Conservation (phyloP, 2,329 filamentous ascomycete species). For the Laburnicola sp. region DNA sequence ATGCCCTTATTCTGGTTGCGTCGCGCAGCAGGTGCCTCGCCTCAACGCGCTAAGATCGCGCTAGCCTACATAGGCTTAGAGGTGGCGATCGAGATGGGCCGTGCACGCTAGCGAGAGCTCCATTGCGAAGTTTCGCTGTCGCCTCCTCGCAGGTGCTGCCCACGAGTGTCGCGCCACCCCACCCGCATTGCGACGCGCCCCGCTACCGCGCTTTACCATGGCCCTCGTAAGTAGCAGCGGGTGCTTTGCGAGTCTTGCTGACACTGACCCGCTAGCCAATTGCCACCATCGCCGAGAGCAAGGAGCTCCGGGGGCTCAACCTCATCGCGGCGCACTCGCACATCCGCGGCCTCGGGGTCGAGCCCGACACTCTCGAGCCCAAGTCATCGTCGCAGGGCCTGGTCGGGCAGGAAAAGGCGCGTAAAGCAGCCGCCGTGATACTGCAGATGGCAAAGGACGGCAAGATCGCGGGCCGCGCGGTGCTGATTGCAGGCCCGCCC, state of each 20-base stretch:
- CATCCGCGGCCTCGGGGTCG: slow-evolving; percentile 92
- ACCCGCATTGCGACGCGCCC: slow-evolving; percentile 11
- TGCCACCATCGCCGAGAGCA: slow-evolving; percentile 88
- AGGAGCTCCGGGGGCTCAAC: slow-evolving; percentile 94
- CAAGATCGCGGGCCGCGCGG: slow-evolving; percentile 94
- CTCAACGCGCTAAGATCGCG: slow-evolving; percentile 15
- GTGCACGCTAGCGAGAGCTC: slow-evolving; percentile 19
- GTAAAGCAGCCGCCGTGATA: slow-evolving; percentile 94
- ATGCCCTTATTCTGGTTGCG: no score
- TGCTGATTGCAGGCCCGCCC: slow-evolving; percentile 91
- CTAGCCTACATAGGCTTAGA: not conserved
- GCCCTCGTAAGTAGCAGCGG: slow-evolving; percentile 32
- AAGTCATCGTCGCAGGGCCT: slow-evolving; percentile 84
- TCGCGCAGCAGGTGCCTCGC: slow-evolving; percentile 18
- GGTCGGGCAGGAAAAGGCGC: slow-evolving; percentile 93
- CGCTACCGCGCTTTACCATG: slow-evolving; percentile 28
- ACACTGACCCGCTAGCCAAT: slow-evolving; percentile 54
- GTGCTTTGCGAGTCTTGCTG: slow-evolving; percentile 8
- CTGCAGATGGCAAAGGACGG: slow-evolving; percentile 99
- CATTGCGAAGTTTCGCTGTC: slow-evolving; percentile 25
- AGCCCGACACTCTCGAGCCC: slow-evolving; percentile 86
- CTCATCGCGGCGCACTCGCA: slow-evolving; percentile 98
- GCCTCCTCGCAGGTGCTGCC: slow-evolving; percentile 8
- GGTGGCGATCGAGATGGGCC: slow-evolving; percentile 1
- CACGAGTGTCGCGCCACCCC: slow-evolving; percentile 1